Evolutionary conservation across 2,329 filamentous ascomycete genomes (phyloP), one percentile per base, ranked within the genome.

Genomic region (Botryotinia narcissicola): DNA sequence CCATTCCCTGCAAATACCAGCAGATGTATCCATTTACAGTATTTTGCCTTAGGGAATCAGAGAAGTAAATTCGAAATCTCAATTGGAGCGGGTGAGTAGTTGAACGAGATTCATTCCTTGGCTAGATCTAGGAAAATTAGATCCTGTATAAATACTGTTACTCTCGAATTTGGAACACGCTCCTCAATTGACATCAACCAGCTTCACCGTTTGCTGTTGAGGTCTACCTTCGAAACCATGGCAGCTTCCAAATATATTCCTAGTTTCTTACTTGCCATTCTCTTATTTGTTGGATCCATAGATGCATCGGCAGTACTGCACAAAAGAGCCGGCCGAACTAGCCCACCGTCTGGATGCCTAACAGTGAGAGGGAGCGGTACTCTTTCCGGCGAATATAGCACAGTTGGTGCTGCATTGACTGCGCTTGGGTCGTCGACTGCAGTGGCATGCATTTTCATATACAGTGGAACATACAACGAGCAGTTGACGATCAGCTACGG

Each of bases 331-430:
- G 32, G 54, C 25, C 57, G 73, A n/a, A 66, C 48, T 20, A 67
- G 63, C 18, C 22, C 71, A 37, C 73, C 73, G 9, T 16, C 57
- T 54, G 73, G 73, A 20, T 74, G 73, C 32, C 32, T 70, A 2
- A 63, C 63, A 25, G 73, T 74, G 8, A 59, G 66, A 59, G 71
- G 71, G 12, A 73, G 51, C 22, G 73, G 73, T 40, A 74, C 71
- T 32, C 66, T 42, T 6, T 64, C 73, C 18, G 73, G 73, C 20
- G 71, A 74, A 48, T 73, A 74, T 48, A 70, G 57, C 29, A 70
- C 68, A n/a, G 25, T 70, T 9, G 42, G n/a, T 7, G 68, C 68
- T 46, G 68, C 68, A 8, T 40, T 70, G 9, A 63, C 9, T 20
- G 68, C 68, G 9, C 59, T 70, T 37, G 68, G 54, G 44, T 70